These are phyloP conservation scores for Monosporozyma aerobia DNA, from an alignment of 805 yeast species.

Conservation along the genomic window DNA sequence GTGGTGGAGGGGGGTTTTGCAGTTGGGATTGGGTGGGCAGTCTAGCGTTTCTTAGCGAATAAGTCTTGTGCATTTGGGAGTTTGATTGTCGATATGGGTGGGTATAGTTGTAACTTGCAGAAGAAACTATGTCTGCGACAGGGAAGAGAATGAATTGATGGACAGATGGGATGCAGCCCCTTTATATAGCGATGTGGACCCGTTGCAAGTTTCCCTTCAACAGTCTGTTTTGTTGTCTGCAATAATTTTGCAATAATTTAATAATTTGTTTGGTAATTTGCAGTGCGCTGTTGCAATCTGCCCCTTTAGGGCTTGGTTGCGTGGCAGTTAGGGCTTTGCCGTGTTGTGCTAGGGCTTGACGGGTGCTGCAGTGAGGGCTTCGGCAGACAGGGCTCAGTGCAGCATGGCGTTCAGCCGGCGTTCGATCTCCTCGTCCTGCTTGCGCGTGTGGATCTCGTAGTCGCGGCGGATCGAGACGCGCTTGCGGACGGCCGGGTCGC, in stretches of 20 bases:
- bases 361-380: too few species aligned
- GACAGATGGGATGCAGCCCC: too few species aligned
- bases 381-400: conserved; percentile 18
- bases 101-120: too few species aligned
- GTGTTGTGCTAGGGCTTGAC: not conserved
- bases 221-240: too few species aligned
- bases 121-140: too few species aligned
- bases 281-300: not conserved
- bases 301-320: not conserved
- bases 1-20: conserved; percentile 90
- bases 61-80: conserved; percentile 84
- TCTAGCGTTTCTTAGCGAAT: conserved; percentile 86
- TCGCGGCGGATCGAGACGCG: conserved; percentile 23
- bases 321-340: not conserved
- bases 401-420: conserved; percentile 30
- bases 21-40: conserved; percentile 97
- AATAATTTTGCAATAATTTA: too few species aligned
- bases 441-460: conserved; percentile 28
- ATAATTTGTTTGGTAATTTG: too few species aligned
- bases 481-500: conserved; percentile 33
- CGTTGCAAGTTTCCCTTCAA: too few species aligned
- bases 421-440: conserved; percentile 29
- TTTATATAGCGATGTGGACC: too few species aligned
- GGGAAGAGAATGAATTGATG: too few species aligned
- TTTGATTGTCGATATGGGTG: not conserved